Base-by-base conservation (phyloP, 371 early-diverging fungal species). In the Thermomucor indicae-seudaticae region DNA sequence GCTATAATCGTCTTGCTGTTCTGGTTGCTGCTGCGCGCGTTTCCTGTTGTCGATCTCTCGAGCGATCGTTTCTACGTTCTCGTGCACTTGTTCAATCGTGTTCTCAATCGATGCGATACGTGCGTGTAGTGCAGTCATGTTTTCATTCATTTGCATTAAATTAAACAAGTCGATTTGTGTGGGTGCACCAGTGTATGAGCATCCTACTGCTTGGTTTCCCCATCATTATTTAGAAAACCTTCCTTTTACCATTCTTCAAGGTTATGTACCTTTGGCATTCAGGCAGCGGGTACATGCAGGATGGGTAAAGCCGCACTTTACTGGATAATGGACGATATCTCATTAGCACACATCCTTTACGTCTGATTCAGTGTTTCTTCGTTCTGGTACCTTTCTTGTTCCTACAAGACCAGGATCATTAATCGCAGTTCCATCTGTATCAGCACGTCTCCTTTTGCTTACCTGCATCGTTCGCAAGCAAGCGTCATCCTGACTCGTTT, bases 401-500 rank as follows among this genome's bases (percentile, higher is more conserved):
- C 41, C 72, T 72, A 56, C 49, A 43, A 12, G 17, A 5, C 24
- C 43, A 4, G 24, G 39, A 12, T 42, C 6, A 23, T 27, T 4
- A 19, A 11, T 23, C 14, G 30, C n/a, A 37, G 39, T 8, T 11
- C 19, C 25, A n/a, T 23, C 10, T 10, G 22, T 22, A 25, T 23
- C n/a, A 27, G 12, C n/a, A 22, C 22, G 6, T 47, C n/a, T 12
- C 22, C 28, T 39, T 17, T 31, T 16, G 7, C 44, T 52, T 67
- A 68, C 76, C 76, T 63, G 64, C 76, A 76, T 23, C 76, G 60
- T 35, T 76, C 76, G 57, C 76, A 76, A n/a, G 76, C 76, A 55
- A 76, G 59, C 14, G 76, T 76, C 76, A 76, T 76, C 49, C 76
- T 40, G 40, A 76, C 59, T 17, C 69, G 64, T 55, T 75, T 75